Evolutionary conservation across 176 grass and related monocot genomes (phyloP).

Genomic region (Pontederia paniculata): DNA sequence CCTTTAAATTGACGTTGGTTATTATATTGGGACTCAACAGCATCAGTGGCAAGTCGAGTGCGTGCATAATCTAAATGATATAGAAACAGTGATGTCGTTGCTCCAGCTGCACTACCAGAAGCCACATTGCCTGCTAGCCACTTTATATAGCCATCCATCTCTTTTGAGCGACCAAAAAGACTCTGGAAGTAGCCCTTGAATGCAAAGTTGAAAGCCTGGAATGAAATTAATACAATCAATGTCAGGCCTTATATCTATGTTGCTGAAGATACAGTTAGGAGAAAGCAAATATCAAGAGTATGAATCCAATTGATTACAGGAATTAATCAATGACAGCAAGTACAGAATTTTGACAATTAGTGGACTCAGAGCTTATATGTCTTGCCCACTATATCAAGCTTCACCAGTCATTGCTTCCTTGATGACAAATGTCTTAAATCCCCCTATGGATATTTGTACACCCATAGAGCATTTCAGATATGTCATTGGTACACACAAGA

Average conservation of each 20-base stretch:
- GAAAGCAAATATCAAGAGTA: neutral
- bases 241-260: neutral
- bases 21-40: conserved; percentile 39
- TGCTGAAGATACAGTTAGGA: neutral
- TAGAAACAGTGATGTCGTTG: conserved; percentile 59
- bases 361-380: too few relatives aligned
- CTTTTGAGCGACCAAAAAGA: conserved; percentile 53
- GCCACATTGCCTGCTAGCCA: conserved; percentile 70
- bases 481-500: too few relatives aligned
- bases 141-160: conserved; percentile 52
- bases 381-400: too few relatives aligned
- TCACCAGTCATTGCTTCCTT: too few relatives aligned
- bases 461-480: too few relatives aligned
- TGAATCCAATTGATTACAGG: too few relatives aligned
- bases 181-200: conserved; percentile 87
- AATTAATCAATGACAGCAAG: too few relatives aligned
- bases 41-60: conserved; percentile 67
- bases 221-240: neutral
- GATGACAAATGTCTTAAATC: too few relatives aligned
- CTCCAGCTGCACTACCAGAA: conserved; percentile 72
- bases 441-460: too few relatives aligned
- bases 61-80: conserved; percentile 91
- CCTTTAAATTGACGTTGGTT: conserved; percentile 59
- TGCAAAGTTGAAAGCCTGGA: conserved; percentile 88
- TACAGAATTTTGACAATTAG: too few relatives aligned